phyloP scores from a whole-genome alignment of 169 alveolate genomes.

The Cryptosporidium andersoni region DNA sequence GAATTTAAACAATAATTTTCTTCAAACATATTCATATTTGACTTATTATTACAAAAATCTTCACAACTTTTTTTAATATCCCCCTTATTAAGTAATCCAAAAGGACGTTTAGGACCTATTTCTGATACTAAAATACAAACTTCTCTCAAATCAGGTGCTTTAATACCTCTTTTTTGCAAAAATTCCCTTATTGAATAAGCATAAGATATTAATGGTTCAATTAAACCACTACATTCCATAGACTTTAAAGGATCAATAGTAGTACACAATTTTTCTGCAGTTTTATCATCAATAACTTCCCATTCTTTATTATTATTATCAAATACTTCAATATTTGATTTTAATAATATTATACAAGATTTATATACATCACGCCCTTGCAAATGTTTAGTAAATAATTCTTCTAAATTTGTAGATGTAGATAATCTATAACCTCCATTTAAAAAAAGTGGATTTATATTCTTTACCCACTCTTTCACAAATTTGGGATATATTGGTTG shows the following conservation, averaged over 20 bases:
- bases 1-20: conserved; percentile 13
- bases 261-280: conserved; percentile 50
- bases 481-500: neutral
- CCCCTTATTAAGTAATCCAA: conserved; percentile 32
- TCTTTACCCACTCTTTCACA: conserved; percentile 9
- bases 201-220: conserved; percentile 29
- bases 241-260: conserved; percentile 58
- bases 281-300: neutral
- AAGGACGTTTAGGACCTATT: conserved; percentile 59
- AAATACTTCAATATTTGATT: neutral
- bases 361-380: conserved; percentile 7
- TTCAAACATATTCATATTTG: conserved; percentile 8
- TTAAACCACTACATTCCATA: conserved; percentile 62
- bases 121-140: conserved; percentile 41
- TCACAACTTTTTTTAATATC: conserved; percentile 33
- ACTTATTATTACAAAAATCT: conserved; percentile 17
- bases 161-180: neutral
- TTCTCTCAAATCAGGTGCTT: conserved; percentile 49
- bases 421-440: neutral
- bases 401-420: neutral
- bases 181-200: conserved; percentile 53
- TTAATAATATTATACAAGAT: conserved; percentile 7
- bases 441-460: neutral
- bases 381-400: neutral
- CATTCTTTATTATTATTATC: neutral